Conservation (phyloP, 805 yeast genomes). For the Starmerella riodocensis region DNA sequence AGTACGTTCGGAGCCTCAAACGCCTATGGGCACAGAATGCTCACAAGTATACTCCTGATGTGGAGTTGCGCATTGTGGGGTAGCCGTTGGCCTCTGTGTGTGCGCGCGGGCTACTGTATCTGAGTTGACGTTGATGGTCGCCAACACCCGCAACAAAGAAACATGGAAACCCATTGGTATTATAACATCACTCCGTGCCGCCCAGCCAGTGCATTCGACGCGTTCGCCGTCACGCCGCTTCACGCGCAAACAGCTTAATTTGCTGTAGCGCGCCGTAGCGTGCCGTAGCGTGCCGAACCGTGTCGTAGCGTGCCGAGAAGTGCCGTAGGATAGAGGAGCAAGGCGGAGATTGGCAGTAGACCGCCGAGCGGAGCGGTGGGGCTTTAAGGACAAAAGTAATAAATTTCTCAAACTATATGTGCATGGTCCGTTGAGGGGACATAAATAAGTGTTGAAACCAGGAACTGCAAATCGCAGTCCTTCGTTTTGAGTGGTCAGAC, state of each 20-base stretch:
- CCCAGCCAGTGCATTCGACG: too few species aligned
- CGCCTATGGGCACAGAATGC: conserved; percentile 57
- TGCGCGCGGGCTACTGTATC: too few species aligned
- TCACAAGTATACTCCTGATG: conserved; percentile 22
- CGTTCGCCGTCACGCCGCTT: too few species aligned
- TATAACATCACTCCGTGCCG: not conserved
- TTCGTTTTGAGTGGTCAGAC: conserved; percentile 3
- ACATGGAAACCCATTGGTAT: not conserved
- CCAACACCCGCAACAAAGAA: too few species aligned
- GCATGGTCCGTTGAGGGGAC: conserved; percentile 24
- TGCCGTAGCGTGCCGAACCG: too few species aligned
- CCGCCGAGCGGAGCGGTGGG: not conserved
- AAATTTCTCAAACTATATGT: conserved; percentile 13
- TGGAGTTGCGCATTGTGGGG: conserved; percentile 16
- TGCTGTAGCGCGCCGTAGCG: too few species aligned
- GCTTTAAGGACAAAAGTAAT: not conserved
- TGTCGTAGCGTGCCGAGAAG: too few species aligned
- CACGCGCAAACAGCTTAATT: too few species aligned
- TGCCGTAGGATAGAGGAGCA: too few species aligned
- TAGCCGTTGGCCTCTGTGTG: too few species aligned
- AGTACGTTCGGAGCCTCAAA: conserved; percentile 52
- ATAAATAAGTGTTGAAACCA: conserved; percentile 22
- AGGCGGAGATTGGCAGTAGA: not conserved
- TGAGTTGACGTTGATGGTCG: too few species aligned
- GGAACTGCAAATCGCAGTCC: too few species aligned